Conservation (phyloP, 306 rosid genomes). For the Prunus salicina region DNA sequence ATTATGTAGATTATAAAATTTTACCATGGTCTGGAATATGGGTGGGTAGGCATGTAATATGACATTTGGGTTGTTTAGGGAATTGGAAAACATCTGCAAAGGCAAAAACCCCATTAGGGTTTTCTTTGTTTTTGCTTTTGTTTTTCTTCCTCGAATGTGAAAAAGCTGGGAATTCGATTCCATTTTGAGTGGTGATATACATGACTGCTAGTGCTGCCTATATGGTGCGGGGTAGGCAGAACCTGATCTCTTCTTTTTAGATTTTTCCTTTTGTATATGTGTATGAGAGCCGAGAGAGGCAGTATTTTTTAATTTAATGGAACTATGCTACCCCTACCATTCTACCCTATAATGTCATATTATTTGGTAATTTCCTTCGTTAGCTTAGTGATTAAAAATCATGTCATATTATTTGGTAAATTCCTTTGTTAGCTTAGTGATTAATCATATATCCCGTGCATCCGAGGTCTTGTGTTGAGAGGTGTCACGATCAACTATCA, state of each 20-base stretch:
- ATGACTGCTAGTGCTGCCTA: conserved; percentile 16
- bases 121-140: conserved; percentile 18
- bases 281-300: conserved; percentile 52
- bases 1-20: too few relatives aligned
- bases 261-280: conserved; percentile 45
- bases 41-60: conserved; percentile 26
- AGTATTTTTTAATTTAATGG: conserved; percentile 38
- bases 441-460: too few relatives aligned
- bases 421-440: too few relatives aligned
- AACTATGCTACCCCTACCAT: conserved; percentile 12
- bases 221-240: conserved; percentile 13
- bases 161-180: conserved; percentile 58
- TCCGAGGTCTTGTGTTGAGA: too few relatives aligned
- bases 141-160: conserved; percentile 1
- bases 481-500: too few relatives aligned
- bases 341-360: not conserved
- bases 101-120: conserved; percentile 37
- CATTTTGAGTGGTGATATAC: conserved; percentile 42
- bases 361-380: too few relatives aligned
- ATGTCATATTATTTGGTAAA: too few relatives aligned
- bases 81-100: conserved; percentile 39
- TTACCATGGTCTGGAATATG: too few relatives aligned
- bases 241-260: conserved; percentile 34
- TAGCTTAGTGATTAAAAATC: too few relatives aligned
- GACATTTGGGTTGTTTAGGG: conserved; percentile 7